Evolutionary conservation across 2,329 filamentous ascomycete genomes (phyloP).

Genomic region (Colletotrichum sp.): DNA sequence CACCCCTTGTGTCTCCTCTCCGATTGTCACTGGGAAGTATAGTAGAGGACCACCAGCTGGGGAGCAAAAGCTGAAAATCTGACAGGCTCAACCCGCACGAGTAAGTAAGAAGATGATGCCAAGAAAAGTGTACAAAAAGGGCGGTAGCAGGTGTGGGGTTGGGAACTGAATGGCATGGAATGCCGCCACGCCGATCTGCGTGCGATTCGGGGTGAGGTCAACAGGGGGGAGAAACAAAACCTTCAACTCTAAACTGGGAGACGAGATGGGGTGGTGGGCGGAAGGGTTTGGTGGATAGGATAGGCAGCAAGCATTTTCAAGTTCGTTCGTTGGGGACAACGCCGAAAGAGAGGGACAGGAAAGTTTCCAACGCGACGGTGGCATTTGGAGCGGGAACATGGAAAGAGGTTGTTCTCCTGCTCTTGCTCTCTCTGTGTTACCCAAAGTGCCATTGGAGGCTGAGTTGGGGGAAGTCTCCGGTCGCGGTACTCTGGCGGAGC

Average conservation of each 20-base stretch:
- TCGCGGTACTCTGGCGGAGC: neutral
- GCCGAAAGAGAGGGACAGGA: neutral
- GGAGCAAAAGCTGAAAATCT: neutral
- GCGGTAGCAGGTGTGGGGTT: neutral
- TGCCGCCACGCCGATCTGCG: slow-evolving; percentile 7
- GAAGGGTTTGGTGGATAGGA: neutral
- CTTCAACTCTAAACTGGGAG: slow-evolving; percentile 4
- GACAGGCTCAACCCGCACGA: neutral
- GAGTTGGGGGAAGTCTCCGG: neutral
- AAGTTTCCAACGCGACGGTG: neutral
- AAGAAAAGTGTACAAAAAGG: neutral
- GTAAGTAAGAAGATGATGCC: neutral
- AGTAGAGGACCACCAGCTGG: neutral
- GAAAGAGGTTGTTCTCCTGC: neutral
- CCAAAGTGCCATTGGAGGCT: neutral
- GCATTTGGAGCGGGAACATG: neutral
- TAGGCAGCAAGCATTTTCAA: neutral
- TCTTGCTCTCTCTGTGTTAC: neutral
- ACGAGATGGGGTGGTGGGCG: neutral
- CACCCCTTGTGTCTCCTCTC: neutral
- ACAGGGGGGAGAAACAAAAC: neutral
- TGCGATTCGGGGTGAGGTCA: neutral
- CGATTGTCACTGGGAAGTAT: neutral
- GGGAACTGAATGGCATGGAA: neutral
- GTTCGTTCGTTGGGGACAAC: neutral